Conservation (phyloP, 2,329 filamentous ascomycete genomes). For the Neonectria magnoliae region DNA sequence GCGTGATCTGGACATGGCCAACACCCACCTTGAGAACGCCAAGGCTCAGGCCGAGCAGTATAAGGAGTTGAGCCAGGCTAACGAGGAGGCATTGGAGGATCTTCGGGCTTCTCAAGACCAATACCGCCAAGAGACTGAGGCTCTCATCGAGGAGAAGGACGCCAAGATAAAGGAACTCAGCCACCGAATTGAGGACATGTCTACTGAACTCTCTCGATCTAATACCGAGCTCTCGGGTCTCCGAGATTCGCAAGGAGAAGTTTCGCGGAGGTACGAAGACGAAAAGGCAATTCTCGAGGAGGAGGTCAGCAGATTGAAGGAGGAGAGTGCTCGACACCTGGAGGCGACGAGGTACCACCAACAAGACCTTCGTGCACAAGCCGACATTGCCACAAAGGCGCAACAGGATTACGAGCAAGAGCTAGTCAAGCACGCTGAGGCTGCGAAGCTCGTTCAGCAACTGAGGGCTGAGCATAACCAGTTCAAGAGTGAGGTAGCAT, state of each 20-base stretch:
- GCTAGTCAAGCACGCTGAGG: constrained; percentile 93
- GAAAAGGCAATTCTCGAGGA: constrained; percentile 83
- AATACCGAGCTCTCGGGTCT: constrained; percentile 85
- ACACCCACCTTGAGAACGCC: constrained; percentile 81
- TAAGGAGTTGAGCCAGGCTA: constrained; percentile 84
- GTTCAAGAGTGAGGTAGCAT: constrained; percentile 80
- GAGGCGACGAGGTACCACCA: constrained; percentile 87
- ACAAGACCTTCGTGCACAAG: constrained; percentile 91
- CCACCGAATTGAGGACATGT: constrained; percentile 84
- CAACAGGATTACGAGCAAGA: constrained; percentile 97
- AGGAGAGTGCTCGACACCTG: constrained; percentile 82
- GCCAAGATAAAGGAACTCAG: constrained; percentile 82
- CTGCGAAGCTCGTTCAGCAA: constrained; percentile 84
- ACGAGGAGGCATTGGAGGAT: constrained; percentile 87
- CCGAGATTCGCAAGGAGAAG: constrained; percentile 82
- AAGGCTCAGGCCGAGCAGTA: constrained; percentile 87
- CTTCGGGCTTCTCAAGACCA: constrained; percentile 84
- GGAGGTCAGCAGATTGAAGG: constrained; percentile 83
- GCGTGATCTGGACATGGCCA: constrained; percentile 84
- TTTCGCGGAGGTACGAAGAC: constrained; percentile 76
- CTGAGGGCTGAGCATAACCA: constrained; percentile 84
- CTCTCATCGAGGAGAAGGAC: constrained; percentile 79
- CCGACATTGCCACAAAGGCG: constrained; percentile 90
- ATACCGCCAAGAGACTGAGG: constrained; percentile 87
- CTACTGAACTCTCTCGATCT: constrained; percentile 80